Percentiles rank a stretch among this genome's conserved stretches.
phyloP scores from a whole-genome alignment of 768 basidiomycete genomes.

The Leccinellum luteum region DNA sequence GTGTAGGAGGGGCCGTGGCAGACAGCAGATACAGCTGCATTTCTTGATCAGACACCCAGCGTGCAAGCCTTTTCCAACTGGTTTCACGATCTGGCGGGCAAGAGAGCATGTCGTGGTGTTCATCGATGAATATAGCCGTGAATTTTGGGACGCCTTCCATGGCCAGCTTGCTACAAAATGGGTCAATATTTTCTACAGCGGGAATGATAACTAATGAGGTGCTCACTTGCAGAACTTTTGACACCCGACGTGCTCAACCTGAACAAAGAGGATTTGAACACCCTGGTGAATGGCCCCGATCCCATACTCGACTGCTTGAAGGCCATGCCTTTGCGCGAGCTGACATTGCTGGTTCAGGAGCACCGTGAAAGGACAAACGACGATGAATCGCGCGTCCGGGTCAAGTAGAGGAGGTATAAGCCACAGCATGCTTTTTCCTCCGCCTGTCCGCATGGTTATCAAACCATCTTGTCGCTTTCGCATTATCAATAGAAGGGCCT shows the following conservation, averaged over 20 bases:
- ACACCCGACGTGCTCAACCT: not conserved
- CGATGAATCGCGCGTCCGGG: not conserved
- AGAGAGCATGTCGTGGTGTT: not conserved
- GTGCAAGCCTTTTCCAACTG: conserved; percentile 1
- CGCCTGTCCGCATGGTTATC: conserved; percentile 5
- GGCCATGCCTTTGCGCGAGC: not conserved
- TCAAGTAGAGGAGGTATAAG: not conserved
- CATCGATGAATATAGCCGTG: not conserved
- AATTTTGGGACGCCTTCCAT: not conserved
- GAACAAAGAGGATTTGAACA: conserved; percentile 2
- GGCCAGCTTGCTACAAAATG: not conserved
- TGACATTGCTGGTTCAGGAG: not conserved
- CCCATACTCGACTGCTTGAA: not conserved
- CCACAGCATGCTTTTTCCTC: conserved; percentile 7
- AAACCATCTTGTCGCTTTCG: conserved; percentile 1
- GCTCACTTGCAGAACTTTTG: not conserved
- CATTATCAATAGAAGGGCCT: not conserved
- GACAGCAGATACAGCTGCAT: not conserved
- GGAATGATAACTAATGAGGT: too few relatives aligned
- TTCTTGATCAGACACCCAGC: not conserved
- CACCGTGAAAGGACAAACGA: conserved; percentile 2
- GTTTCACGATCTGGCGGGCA: conserved; percentile 1
- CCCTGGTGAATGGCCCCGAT: not conserved
- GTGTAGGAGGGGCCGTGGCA: too few relatives aligned
- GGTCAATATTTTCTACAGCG: too few relatives aligned